Evolutionary conservation across 1,139 yeast genomes (phyloP).

Genomic region (Saccharomyces hybrid): DNA sequence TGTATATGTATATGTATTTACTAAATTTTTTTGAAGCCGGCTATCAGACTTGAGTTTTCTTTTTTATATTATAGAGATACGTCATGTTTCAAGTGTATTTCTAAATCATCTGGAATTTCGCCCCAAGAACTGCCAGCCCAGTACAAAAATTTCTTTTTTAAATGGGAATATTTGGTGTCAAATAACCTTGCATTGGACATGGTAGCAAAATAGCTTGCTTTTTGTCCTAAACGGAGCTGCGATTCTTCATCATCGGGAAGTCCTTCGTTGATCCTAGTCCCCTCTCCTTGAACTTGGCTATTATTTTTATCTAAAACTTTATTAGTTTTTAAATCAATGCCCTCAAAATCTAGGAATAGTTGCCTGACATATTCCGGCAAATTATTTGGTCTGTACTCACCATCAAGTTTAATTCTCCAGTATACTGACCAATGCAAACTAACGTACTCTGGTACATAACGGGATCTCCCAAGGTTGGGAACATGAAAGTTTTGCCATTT

Average conservation of each 20-base stretch:
- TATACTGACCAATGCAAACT: slow-evolving; percentile 55
- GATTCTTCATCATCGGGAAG: neutral
- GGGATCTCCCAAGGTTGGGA: slow-evolving; percentile 48
- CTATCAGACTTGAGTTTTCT: neutral
- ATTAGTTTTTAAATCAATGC: slow-evolving; percentile 16
- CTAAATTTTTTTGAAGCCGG: neutral
- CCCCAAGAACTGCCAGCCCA: slow-evolving; percentile 35
- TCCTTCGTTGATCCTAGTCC: neutral
- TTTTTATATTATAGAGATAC: neutral
- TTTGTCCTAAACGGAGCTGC: neutral
- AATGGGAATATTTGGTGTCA: slow-evolving; percentile 7
- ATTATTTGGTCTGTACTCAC: slow-evolving; percentile 41
- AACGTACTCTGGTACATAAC: slow-evolving; percentile 43
- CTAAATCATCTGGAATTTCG: slow-evolving; percentile 40
- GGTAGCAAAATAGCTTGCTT: neutral
- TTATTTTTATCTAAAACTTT: neutral
- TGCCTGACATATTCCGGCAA: slow-evolving; percentile 34
- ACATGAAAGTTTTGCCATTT: slow-evolving; percentile 41
- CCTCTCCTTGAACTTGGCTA: neutral
- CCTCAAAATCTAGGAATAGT: slow-evolving; percentile 25
- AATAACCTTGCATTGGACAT: neutral
- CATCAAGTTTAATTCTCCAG: slow-evolving; percentile 43
- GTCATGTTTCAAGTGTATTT: slow-evolving; percentile 9
- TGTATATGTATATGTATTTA: neutral
- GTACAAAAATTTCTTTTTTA: slow-evolving; percentile 25